Evolutionary conservation across 2,329 filamentous ascomycete genomes (phyloP), one percentile per base, ranked within the genome.

Genomic region (Apiospora hydei): DNA sequence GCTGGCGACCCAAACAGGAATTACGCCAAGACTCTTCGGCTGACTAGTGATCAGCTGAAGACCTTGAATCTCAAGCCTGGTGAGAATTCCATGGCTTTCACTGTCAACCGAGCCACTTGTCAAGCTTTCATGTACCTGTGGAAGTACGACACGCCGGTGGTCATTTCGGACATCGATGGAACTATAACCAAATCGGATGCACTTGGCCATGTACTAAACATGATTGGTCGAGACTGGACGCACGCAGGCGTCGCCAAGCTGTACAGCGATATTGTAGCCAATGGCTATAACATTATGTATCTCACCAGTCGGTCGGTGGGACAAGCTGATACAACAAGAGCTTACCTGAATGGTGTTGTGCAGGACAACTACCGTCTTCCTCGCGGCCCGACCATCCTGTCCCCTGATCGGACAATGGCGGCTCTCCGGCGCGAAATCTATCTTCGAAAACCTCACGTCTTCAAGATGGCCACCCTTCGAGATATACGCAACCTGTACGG

Each of bases 251-350:
- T 99, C 34, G 97, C 96, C 30, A 99, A 99, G 84, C 88, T 99
- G 11, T 99, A 98, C 83, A 96, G 93, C 68, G 97, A 99, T 77
- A 99, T 99, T 76, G 91, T 92, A 0, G 91, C 93, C 77, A 99
- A 99, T 78, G 96, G 96, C 8, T 99, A 98, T 87, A 98, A 99
- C 82, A 97, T 99, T 80, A 95, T 99, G 89, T 99, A 99, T 81
- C 88, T 99, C 66, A 99, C 96, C 0, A 97, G 94, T 80, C 92
- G 96, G 69, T 96, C 94, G 18, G 95, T 98, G 66, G 97, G 96
- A 0, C 95, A 97, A 82, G 94, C 96, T 21, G 96, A 99, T 82
- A 95, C 87, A 0, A 99, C 96, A 1, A 88, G 96, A 72, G 90
- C 94, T 0, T 99, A 99, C 81, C 87, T 99, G 3, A 93, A 95